Base-by-base conservation (phyloP, 805 yeast genomes). In the Zygosaccharomyces siamensis region DNA sequence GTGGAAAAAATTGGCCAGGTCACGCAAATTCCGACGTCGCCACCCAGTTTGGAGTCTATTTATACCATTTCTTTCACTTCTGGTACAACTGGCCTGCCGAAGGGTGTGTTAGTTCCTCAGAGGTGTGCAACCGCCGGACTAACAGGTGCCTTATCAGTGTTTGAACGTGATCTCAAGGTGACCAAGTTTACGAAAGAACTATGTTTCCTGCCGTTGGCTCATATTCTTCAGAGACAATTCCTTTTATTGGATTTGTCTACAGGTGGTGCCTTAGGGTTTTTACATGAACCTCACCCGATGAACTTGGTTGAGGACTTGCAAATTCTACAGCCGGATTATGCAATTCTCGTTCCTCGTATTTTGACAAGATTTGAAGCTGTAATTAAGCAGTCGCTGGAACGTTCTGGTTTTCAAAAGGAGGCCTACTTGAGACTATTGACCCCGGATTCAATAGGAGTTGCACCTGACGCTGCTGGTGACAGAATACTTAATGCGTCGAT, bases 31-130 rank as follows among this genome's bases (percentile, higher is more conserved):
- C 67, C 74, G 37, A 58, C 63, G 50, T 59, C 63, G 36, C 78
- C 78, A 10, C 85, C 88, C 23, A 68, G 64, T 1, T 77, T 81
- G 1, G 74, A 77, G 12, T 74, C 77, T 21, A 41, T 76, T 16
- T 80, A 79, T 61, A 81, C 89, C 14, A 77, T 84, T 42, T 79
- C 84, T 6, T 84, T 83, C 62, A 84, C 90, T 2, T 81, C 87
- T 0, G 90, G 90, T 28, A 84, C 90, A 2, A 83, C 89, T 1
- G 89, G 89, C 14, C 66, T 75, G 14, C 90, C 90, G 42, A 84
- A 84, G 65, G 90, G 90, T 46, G 89, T 81, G 14, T 77, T 74
- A 43, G 50, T 78, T 38, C 70, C 77, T 7, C 88, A 84, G 43
- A 67, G 68, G 8, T 75, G 75, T 58, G 72, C 77, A 8, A 69